Base-by-base conservation (phyloP, 768 basidiomycete species). In the Phylloporus arenicola region DNA sequence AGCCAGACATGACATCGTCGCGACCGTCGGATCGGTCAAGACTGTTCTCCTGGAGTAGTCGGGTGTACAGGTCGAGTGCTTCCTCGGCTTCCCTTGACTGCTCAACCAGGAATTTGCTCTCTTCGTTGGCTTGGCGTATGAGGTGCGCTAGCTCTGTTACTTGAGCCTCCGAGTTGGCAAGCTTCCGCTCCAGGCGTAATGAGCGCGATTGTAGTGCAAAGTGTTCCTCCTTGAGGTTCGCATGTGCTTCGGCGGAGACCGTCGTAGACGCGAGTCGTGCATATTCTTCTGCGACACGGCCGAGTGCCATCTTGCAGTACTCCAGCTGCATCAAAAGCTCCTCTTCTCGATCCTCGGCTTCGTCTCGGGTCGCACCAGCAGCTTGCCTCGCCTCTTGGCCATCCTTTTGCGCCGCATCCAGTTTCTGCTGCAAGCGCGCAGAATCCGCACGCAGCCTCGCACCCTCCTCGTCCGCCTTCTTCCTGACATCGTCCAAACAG, bases 121-220 rank as follows among this genome's bases (percentile, higher is more conserved):
- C 73, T 13, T 82, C 79, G 41, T 76, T 76, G 24, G 70, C 67
- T 24, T 80, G 76, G 22, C 83, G 81, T 57, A 85, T 72, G 37
- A 88, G 75, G 52, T 78, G 69, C 1, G 80, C 80, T 8, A 89
- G 68, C 53, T 87, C 85, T 12, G 70, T 64, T 19, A 85, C 82
- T 60, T 88, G 85, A 16, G 68, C 80, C 48, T 87, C 82, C 5
- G 84, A 72, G 58, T 84, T 85, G 35, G 78, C 79, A 13, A 87
- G 70, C 63, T 83, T 86, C 52, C 86, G 80, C 57, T 85, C 80
- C 12, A 87, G 68, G 25, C 84, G 80, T 24, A 73, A 64, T 22
- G 70, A 66, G 8, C 71, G 75, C 10, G 78, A 55, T 48, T 75
- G 75, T 27, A 75, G 52, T 4, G 63, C 55, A 2, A 66, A 48